Conservation (phyloP, 1,139 yeast species). For the Hyphopichia buzzinii region DNA sequence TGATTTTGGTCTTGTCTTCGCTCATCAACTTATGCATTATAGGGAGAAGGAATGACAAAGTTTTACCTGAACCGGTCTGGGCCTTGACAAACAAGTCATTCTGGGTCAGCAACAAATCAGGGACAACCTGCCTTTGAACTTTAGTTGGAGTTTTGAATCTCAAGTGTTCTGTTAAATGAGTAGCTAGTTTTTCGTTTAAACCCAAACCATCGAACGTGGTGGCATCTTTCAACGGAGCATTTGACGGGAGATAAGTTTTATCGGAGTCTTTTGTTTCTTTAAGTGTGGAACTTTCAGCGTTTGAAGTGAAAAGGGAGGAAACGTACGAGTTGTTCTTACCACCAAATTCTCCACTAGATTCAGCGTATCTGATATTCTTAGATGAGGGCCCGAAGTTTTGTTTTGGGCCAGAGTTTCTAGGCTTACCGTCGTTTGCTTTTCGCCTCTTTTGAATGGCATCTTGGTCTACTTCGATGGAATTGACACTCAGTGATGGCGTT, state of each 20-base stretch:
- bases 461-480: slow-evolving; percentile 7
- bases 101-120: slow-evolving; percentile 54
- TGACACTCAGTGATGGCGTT: slow-evolving; percentile 14
- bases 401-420: background rate
- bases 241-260: slow-evolving; percentile 55
- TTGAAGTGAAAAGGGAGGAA: slow-evolving; percentile 83
- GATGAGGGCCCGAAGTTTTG: slow-evolving; percentile 16
- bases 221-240: slow-evolving; percentile 77
- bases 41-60: slow-evolving; percentile 82
- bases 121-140: slow-evolving; percentile 82
- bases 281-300: slow-evolving; percentile 38
- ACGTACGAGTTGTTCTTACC: slow-evolving; percentile 62
- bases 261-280: slow-evolving; percentile 17
- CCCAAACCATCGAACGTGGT: slow-evolving; percentile 74
- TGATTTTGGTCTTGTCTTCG: slow-evolving; percentile 43
- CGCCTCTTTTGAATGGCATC: slow-evolving; percentile 4
- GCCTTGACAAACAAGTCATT: slow-evolving; percentile 84
- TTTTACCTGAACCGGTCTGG: slow-evolving; percentile 95
- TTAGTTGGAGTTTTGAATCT: slow-evolving; percentile 73
- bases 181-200: slow-evolving; percentile 50
- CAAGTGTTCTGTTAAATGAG: slow-evolving; percentile 58
- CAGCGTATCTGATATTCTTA: slow-evolving; percentile 33
- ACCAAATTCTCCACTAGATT: slow-evolving; percentile 47
- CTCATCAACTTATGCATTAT: slow-evolving; percentile 69
- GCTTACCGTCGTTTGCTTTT: slow-evolving; percentile 6